Evolutionary conservation across 2,329 filamentous ascomycete genomes (phyloP).

Genomic region (Bipolaris gigantea): DNA sequence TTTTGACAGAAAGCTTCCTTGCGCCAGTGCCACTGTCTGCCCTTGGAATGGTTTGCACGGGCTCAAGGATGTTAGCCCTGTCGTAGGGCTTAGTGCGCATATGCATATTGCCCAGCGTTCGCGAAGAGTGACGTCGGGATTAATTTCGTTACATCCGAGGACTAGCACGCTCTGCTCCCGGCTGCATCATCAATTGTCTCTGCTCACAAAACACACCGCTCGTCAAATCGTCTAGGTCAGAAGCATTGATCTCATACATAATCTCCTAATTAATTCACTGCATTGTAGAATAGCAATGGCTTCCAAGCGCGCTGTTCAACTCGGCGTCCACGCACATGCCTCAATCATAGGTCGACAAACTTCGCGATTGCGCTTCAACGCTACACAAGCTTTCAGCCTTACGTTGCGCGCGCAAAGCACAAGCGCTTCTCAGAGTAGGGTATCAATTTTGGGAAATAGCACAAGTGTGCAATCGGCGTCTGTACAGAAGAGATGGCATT

Average conservation of each 20-base stretch:
- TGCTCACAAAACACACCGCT: background rate
- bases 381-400: constrained; percentile 10
- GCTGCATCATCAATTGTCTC: constrained; percentile 1
- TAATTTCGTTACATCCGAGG: constrained; percentile 25
- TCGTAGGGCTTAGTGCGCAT: constrained; percentile 10
- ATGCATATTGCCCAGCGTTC: constrained; percentile 3
- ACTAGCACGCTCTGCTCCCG: constrained; percentile 11
- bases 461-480: background rate
- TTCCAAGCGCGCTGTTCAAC: constrained; percentile 20
- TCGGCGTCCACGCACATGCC: constrained; percentile 14
- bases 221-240: background rate
- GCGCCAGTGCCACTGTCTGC: background rate
- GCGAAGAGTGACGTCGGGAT: constrained; percentile 28
- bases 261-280: background rate
- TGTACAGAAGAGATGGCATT: constrained; percentile 41
- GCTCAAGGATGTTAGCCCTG: background rate
- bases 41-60: background rate
- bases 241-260: background rate
- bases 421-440: background rate
- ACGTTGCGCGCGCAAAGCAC: constrained; percentile 1
- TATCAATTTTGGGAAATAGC: background rate
- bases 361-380: constrained; percentile 11
- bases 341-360: constrained; percentile 11
- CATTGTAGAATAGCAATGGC: constrained; percentile 19
- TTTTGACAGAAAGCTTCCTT: background rate